Conservation (phyloP, 805 yeast species). For the Nakazawaea anatomiae region DNA sequence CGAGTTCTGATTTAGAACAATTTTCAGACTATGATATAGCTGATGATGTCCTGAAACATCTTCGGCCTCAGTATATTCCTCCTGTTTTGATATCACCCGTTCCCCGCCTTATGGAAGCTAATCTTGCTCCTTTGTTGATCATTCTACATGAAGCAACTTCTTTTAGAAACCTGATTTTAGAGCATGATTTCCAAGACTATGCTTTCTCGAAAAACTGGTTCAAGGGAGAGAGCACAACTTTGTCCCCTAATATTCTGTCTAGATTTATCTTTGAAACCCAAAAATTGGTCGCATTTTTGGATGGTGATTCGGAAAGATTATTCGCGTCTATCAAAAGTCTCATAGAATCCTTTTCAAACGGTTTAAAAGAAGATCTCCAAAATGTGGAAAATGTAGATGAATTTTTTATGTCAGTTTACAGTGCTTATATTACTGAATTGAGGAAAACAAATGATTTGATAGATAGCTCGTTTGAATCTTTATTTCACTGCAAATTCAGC, state of each 20-base stretch:
- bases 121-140: constrained; percentile 35
- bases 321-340: constrained; percentile 32
- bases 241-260: constrained; percentile 18
- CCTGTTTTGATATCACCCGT: constrained; percentile 29
- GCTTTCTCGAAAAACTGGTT: constrained; percentile 36
- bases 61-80: constrained; percentile 18
- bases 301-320: constrained; percentile 26
- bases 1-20: background rate
- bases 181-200: constrained; percentile 25
- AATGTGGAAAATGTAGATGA: constrained; percentile 10
- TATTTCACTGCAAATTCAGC: constrained; percentile 9
- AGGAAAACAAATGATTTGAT: constrained; percentile 7
- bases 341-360: constrained; percentile 22
- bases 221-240: constrained; percentile 18
- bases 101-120: constrained; percentile 27
- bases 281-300: constrained; percentile 30
- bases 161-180: constrained; percentile 25
- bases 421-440: constrained; percentile 9
- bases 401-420: constrained; percentile 15
- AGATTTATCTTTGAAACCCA: constrained; percentile 30
- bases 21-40: constrained; percentile 22
- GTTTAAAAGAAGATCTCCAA: constrained; percentile 16
- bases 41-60: constrained; percentile 24
- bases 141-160: constrained; percentile 30
- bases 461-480: background rate